Conservation (phyloP, 768 basidiomycete genomes). For the Serpula lacrymans region DNA sequence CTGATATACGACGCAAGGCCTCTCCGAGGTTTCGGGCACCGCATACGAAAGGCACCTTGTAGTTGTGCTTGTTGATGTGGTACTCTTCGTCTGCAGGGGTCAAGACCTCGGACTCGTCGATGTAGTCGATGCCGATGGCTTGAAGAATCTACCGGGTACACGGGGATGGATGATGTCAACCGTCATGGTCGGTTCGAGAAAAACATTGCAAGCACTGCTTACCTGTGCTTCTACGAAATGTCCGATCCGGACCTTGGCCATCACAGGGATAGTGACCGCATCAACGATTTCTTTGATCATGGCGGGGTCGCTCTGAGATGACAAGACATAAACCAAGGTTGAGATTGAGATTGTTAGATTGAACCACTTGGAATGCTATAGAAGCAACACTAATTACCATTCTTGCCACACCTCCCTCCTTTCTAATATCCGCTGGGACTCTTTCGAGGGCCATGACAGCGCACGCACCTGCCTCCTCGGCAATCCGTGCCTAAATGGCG, state of each 20-base stretch:
- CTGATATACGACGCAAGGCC: conserved; percentile 92
- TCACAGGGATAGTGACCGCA: conserved; percentile 95
- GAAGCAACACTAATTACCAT: no score
- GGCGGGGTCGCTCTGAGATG: conserved; percentile 75
- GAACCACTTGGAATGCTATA: no score
- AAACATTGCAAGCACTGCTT: conserved; percentile 15
- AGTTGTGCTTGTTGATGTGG: conserved; percentile 95
- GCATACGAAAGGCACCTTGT: conserved; percentile 95
- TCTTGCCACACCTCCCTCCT: conserved; percentile 88
- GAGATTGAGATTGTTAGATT: no score
- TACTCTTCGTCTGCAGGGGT: conserved; percentile 95
- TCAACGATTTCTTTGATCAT: conserved; percentile 97
- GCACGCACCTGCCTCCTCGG: conserved; percentile 95
- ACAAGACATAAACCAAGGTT: conserved; percentile 8
- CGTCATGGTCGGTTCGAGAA: not conserved
- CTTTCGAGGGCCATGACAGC: conserved; percentile 97
- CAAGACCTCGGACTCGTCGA: conserved; percentile 92
- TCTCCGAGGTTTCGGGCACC: conserved; percentile 95
- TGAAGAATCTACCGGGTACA: conserved; percentile 70
- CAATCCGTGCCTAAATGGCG: conserved; percentile 76
- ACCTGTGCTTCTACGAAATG: conserved; percentile 98
- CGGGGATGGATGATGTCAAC: not conserved
- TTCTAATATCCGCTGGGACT: conserved; percentile 93
- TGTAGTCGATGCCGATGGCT: conserved; percentile 93
- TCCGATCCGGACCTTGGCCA: conserved; percentile 95